Evolutionary conservation across 2,329 filamentous ascomycete species (phyloP).

Genomic region (Microsporum canis): DNA sequence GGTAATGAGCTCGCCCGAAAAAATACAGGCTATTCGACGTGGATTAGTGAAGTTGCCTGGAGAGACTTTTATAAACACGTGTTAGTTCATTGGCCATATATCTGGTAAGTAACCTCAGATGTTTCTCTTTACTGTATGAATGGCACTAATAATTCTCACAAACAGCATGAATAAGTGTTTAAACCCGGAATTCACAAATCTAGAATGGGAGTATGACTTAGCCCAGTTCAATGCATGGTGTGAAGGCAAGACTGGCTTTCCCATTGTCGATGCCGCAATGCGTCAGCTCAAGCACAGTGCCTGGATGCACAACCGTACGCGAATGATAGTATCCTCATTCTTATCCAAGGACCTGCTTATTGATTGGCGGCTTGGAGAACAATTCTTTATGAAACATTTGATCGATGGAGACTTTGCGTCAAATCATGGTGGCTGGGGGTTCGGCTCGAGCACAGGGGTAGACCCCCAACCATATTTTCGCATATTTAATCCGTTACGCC

Average conservation of each 20-base stretch:
- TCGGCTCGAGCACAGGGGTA: slow-evolving; percentile 56
- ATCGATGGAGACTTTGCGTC: slow-evolving; percentile 71
- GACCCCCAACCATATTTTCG: slow-evolving; percentile 85
- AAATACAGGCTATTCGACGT: slow-evolving; percentile 53
- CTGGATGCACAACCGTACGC: slow-evolving; percentile 76
- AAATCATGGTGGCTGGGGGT: slow-evolving; percentile 63
- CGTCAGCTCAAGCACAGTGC: slow-evolving; percentile 57
- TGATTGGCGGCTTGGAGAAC: slow-evolving; percentile 74
- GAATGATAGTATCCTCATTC: slow-evolving; percentile 76
- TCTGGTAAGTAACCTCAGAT: slow-evolving; percentile 28
- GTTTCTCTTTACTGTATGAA: not conserved
- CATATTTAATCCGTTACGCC: slow-evolving; percentile 75
- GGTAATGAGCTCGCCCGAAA: slow-evolving; percentile 54
- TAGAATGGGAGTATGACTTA: slow-evolving; percentile 67
- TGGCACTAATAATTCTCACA: slow-evolving; percentile 8
- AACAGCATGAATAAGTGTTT: slow-evolving; percentile 61
- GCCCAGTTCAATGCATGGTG: slow-evolving; percentile 63
- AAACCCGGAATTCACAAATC: slow-evolving; percentile 74
- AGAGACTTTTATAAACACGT: slow-evolving; percentile 83
- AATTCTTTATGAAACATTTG: slow-evolving; percentile 69
- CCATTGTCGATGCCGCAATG: slow-evolving; percentile 80
- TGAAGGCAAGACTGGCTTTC: slow-evolving; percentile 63
- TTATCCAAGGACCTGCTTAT: slow-evolving; percentile 67
- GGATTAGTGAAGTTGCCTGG: slow-evolving; percentile 80
- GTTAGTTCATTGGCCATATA: slow-evolving; percentile 70